phyloP scores from a whole-genome alignment of 2,329 filamentous ascomycete genomes.

The Sclerotinia glacialis region DNA sequence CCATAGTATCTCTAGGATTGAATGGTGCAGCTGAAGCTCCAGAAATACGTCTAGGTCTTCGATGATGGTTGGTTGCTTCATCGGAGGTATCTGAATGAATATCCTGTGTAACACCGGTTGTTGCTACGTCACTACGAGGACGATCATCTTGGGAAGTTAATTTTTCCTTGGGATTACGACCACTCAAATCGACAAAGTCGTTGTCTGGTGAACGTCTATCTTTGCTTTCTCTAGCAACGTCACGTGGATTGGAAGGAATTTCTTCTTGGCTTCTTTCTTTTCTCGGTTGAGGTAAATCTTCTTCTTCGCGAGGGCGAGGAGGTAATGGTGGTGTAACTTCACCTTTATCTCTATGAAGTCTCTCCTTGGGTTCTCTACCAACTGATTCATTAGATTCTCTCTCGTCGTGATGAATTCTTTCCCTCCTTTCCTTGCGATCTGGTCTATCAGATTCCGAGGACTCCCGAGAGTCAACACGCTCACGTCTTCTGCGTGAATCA shows the following conservation, averaged over 20 bases:
- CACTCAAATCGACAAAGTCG: slow-evolving; percentile 34
- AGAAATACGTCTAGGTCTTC: slow-evolving; percentile 28
- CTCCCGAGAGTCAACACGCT: slow-evolving; percentile 27
- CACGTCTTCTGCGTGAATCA: slow-evolving; percentile 33
- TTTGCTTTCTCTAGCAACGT: slow-evolving; percentile 17
- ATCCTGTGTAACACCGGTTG: slow-evolving; percentile 26
- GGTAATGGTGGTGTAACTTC: slow-evolving; percentile 23
- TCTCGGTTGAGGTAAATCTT: background rate
- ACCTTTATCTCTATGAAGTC: slow-evolving; percentile 28
- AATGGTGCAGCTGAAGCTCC: slow-evolving; percentile 32
- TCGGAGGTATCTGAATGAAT: slow-evolving; percentile 34
- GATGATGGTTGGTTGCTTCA: slow-evolving; percentile 26
- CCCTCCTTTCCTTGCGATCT: slow-evolving; percentile 31
- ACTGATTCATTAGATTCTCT: slow-evolving; percentile 30
- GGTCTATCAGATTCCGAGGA: slow-evolving; percentile 18
- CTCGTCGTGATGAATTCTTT: slow-evolving; percentile 29
- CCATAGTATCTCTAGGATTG: slow-evolving; percentile 40
- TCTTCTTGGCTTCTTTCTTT: slow-evolving; percentile 19
- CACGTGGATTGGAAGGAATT: background rate
- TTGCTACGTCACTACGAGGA: slow-evolving; percentile 26
- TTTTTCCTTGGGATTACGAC: slow-evolving; percentile 49
- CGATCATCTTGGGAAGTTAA: slow-evolving; percentile 38
- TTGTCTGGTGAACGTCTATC: slow-evolving; percentile 26
- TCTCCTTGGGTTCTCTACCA: slow-evolving; percentile 32
- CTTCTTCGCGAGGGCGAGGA: slow-evolving; percentile 20